Conservation (phyloP, 2,329 filamentous ascomycete species). For the Teratosphaeria pseudoeucalypti region DNA sequence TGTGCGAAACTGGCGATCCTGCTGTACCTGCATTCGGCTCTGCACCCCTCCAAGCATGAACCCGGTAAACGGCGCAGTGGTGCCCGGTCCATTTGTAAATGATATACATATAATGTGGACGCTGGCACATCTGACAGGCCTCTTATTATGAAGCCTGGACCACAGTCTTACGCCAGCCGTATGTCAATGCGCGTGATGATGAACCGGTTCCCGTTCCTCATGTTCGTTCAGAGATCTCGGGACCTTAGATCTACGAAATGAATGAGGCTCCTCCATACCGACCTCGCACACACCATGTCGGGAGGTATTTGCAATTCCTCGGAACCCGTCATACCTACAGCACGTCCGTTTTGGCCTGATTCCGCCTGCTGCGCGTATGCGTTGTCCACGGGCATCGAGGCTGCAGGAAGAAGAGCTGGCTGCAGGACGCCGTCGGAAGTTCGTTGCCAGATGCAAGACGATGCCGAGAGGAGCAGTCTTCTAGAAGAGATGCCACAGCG, state of each 20-base stretch:
- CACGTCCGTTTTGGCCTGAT: conserved; percentile 14
- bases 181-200: neutral
- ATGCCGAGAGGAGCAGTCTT: conserved; percentile 9
- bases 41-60: neutral
- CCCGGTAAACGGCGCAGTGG: conserved; percentile 2
- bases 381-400: conserved; percentile 6
- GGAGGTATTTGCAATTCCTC: neutral
- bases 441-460: conserved; percentile 8
- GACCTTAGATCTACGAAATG: no score
- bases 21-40: conserved; percentile 6
- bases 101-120: neutral
- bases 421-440: conserved; percentile 16
- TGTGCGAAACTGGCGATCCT: neutral
- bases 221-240: neutral
- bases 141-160: neutral
- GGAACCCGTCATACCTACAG: conserved; percentile 6
- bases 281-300: neutral
- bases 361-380: conserved; percentile 9
- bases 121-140: neutral
- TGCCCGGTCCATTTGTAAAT: neutral
- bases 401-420: conserved; percentile 5
- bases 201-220: neutral
- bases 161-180: neutral
- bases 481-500: conserved; percentile 1
- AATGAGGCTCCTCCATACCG: neutral